A percentile compares a stretch with the other conserved stretches of the same genome.
phyloP scores from a whole-genome alignment of 2,329 filamentous ascomycete species.

The Colletotrichum musae region DNA sequence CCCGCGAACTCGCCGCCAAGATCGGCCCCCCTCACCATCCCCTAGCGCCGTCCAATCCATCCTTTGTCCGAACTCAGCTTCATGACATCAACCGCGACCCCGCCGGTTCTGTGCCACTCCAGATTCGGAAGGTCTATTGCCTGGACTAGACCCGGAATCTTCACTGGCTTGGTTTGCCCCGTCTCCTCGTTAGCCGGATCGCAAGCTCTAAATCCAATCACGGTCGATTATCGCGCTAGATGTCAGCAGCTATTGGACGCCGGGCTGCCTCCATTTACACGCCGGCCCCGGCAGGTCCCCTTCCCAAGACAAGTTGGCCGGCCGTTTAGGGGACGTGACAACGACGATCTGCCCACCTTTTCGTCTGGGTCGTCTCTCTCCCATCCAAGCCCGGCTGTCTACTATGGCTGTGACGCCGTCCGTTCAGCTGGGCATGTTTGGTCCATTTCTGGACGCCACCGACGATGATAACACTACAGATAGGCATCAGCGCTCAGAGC shows the following conservation, averaged over 20 bases:
- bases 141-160: not conserved
- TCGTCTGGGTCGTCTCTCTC: not conserved
- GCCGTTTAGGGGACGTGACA: not conserved
- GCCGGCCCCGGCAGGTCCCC: not conserved
- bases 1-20: not conserved
- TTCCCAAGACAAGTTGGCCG: not conserved
- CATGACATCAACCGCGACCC: not conserved
- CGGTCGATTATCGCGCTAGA: not conserved
- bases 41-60: not conserved
- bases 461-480: not conserved
- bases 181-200: slow-evolving; percentile 6
- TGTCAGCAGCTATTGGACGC: not conserved
- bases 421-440: slow-evolving; percentile 14
- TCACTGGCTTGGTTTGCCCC: not conserved
- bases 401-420: not conserved
- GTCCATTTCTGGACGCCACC: slow-evolving; percentile 7
- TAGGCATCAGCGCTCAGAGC: not conserved
- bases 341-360: not conserved
- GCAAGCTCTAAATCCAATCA: slow-evolving; percentile 7
- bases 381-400: not conserved
- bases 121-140: not conserved
- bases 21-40: not conserved
- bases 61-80: not conserved
- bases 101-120: not conserved
- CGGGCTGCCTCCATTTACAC: not conserved